phyloP scores from a whole-genome alignment of 371 early-diverging fungal species.

The Globomyces sp. region DNA sequence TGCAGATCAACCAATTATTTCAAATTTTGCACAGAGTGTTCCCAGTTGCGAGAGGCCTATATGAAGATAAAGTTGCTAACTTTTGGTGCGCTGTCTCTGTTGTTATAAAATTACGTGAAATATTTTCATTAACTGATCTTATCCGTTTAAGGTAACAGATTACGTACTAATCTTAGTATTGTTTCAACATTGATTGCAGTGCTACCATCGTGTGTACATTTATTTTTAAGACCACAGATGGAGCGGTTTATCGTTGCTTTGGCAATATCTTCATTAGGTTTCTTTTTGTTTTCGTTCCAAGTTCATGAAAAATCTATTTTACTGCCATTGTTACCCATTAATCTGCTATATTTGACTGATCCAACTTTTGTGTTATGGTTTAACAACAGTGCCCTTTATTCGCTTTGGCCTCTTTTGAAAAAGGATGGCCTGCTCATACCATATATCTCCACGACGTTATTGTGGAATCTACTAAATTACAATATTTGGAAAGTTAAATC shows the following conservation, averaged over 20 bases:
- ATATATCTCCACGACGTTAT: conserved; percentile 54
- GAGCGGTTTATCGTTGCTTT: conserved; percentile 60
- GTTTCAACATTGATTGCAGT: conserved; percentile 64
- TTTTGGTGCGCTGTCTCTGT: conserved; percentile 93
- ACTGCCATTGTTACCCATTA: conserved; percentile 75
- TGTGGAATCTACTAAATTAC: conserved; percentile 70
- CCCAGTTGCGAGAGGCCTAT: conserved; percentile 90
- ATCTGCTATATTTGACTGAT: conserved; percentile 66
- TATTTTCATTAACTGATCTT: conserved; percentile 60
- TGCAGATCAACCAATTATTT: conserved; percentile 52
- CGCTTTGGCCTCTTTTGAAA: conserved; percentile 83
- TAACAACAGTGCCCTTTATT: conserved; percentile 80
- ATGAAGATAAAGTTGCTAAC: conserved; percentile 97
- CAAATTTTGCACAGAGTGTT: conserved; percentile 85
- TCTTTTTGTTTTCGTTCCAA: conserved; percentile 94
- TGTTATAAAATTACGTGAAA: conserved; percentile 71
- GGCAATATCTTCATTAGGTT: conserved; percentile 72
- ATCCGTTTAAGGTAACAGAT: conserved; percentile 27
- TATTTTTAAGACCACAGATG: conserved; percentile 42
- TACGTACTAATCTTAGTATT: conserved; percentile 49
- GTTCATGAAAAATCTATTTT: conserved; percentile 97
- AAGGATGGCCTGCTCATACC: conserved; percentile 69
- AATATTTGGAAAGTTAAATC: background rate
- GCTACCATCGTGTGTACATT: conserved; percentile 52
- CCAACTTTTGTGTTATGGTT: conserved; percentile 62